A percentile compares a stretch with the other conserved stretches of the same genome.
These are phyloP conservation scores for Neobulgaria alba DNA, from an alignment of 2,329 filamentous ascomycete species.

Conservation along the genomic window DNA sequence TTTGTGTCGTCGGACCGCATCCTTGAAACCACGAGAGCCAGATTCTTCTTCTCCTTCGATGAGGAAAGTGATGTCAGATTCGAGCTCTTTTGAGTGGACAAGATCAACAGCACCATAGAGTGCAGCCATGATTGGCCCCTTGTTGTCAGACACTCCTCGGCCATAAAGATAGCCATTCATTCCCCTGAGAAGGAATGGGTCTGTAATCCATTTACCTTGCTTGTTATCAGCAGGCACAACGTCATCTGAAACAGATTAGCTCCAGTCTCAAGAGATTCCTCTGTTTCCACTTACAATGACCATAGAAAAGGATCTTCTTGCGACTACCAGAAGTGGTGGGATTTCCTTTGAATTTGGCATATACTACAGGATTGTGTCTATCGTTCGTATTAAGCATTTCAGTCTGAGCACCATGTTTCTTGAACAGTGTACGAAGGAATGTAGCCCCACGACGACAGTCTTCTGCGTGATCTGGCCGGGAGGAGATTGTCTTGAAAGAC, in stretches of 20 bases:
- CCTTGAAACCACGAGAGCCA: conserved; percentile 82
- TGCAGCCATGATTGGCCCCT: conserved; percentile 89
- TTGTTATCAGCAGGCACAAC: conserved; percentile 85
- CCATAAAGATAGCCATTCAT: conserved; percentile 91
- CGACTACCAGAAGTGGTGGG: conserved; percentile 54
- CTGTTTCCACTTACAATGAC: conserved; percentile 65
- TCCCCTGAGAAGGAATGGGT: conserved; percentile 85
- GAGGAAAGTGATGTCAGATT: conserved; percentile 84
- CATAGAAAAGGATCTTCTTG: conserved; percentile 92
- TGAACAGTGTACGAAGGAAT: conserved; percentile 83
- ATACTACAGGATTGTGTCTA: conserved; percentile 80
- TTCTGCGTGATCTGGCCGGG: conserved; percentile 73
- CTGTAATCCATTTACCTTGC: conserved; percentile 72
- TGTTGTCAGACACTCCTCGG: conserved; percentile 95
- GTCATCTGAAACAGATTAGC: too few species aligned
- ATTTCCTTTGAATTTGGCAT: conserved; percentile 77
- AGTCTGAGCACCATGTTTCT: conserved; percentile 80
- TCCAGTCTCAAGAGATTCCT: too few species aligned
- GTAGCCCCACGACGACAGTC: conserved; percentile 91
- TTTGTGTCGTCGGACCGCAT: conserved; percentile 73
- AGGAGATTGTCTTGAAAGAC: conserved; percentile 85
- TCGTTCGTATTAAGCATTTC: conserved; percentile 81
- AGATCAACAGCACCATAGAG: conserved; percentile 90
- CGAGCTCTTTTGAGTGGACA: conserved; percentile 71
- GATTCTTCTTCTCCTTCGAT: conserved; percentile 97